Conservation (phyloP, 352 stramenopile genomes). For the Globisporangium orthogonon region DNA sequence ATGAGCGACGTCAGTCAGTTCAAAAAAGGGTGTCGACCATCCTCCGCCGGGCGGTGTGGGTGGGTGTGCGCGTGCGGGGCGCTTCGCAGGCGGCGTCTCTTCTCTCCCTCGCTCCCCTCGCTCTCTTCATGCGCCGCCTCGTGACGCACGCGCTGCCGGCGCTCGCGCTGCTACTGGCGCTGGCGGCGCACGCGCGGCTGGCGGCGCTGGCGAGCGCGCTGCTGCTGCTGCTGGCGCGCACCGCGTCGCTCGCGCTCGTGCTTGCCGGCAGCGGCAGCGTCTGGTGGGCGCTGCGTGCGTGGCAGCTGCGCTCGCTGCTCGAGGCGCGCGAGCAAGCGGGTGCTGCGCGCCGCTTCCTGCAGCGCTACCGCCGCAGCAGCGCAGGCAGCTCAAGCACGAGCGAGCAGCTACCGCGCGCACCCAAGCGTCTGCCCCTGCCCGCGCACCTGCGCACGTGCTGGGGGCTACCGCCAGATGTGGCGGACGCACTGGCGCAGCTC, state of each 20-base stretch:
- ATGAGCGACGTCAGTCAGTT: too few species aligned
- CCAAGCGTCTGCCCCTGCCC: conserved; percentile 55
- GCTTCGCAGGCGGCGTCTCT: too few species aligned
- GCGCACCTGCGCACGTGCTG: conserved; percentile 56
- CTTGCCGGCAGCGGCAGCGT: conserved; percentile 39
- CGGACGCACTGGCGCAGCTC: conserved; percentile 53
- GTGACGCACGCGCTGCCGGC: conserved; percentile 6
- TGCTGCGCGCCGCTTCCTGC: conserved; percentile 45
- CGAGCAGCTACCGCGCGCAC: neutral
- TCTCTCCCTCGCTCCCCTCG: neutral
- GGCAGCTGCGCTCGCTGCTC: conserved; percentile 56
- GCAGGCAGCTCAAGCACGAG: conserved; percentile 4
- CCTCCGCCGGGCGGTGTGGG: too few species aligned
- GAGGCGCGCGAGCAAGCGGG: conserved; percentile 49
- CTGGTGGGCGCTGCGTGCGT: conserved; percentile 57
- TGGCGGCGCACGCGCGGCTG: conserved; percentile 9
- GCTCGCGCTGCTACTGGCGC: conserved; percentile 22
- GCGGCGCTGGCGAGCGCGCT: conserved; percentile 4
- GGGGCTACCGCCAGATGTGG: conserved; percentile 44
- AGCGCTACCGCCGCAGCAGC: conserved; percentile 31
- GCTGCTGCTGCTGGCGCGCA: conserved; percentile 19
- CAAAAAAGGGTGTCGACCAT: too few species aligned
- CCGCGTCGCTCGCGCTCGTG: conserved; percentile 39
- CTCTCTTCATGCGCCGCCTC: conserved; percentile 4
- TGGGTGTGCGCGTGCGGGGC: neutral